phyloP scores from a whole-genome alignment of 2,329 filamentous ascomycete species.

The Tolypocladium ovalisporum region DNA sequence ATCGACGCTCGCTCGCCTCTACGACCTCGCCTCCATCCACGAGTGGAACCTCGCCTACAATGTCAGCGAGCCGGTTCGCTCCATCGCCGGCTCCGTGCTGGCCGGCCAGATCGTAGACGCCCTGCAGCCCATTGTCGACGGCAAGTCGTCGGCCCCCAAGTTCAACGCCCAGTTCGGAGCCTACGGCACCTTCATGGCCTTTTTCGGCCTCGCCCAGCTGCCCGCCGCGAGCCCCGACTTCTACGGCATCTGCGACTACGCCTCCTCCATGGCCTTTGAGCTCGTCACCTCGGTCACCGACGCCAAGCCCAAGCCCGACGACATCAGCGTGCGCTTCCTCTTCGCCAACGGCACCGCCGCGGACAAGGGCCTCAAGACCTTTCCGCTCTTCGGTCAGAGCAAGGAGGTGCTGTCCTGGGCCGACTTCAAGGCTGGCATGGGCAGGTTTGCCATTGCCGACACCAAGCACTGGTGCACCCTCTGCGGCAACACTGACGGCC shows the following conservation, averaged over 20 bases:
- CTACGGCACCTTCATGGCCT: slow-evolving; percentile 51
- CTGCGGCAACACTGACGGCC: slow-evolving; percentile 62
- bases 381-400: slow-evolving; percentile 49
- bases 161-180: slow-evolving; percentile 48
- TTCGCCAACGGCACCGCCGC: slow-evolving; percentile 49
- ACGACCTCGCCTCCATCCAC: slow-evolving; percentile 65
- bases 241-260: slow-evolving; percentile 72
- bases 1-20: slow-evolving; percentile 49
- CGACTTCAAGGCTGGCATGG: slow-evolving; percentile 54
- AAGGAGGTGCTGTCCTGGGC: slow-evolving; percentile 52
- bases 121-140: slow-evolving; percentile 39
- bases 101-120: slow-evolving; percentile 42
- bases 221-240: slow-evolving; percentile 48
- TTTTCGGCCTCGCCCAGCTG: slow-evolving; percentile 49
- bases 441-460: slow-evolving; percentile 54
- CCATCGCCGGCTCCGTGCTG: slow-evolving; percentile 46
- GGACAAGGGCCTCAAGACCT: slow-evolving; percentile 37
- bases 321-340: slow-evolving; percentile 49
- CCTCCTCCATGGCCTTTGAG: slow-evolving; percentile 73
- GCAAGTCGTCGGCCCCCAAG: slow-evolving; percentile 21
- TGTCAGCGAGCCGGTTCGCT: slow-evolving; percentile 52
- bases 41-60: slow-evolving; percentile 82
- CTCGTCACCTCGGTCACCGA: slow-evolving; percentile 46
- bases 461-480: slow-evolving; percentile 60
- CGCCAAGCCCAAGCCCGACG: slow-evolving; percentile 26